Evolutionary conservation across 2,329 filamentous ascomycete genomes (phyloP), one percentile per base, ranked within the genome.

Genomic region (Aureobasidium sp.): DNA sequence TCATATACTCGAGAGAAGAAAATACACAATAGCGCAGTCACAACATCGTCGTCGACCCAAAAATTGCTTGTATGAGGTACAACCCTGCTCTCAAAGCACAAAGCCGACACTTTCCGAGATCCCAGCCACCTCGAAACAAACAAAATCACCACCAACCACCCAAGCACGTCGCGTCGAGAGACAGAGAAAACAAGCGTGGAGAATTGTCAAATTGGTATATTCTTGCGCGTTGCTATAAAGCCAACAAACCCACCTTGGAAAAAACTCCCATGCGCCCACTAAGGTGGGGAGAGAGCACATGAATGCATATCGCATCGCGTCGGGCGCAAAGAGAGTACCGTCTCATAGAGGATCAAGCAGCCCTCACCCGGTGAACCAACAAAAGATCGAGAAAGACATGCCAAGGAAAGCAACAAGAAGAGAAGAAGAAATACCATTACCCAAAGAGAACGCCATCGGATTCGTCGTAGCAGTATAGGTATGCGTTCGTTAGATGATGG

Each of bases 401-500:
- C 15, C 15, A 57, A 29, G n/a, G 25, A 36, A 45, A 45, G n/a
- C 22, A 22, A 39, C 37, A 25, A 17, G 25, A 48, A n/a, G 25
- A 9, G 12, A 48, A 48, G 7, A 37, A 39, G 17, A 48, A 58
- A 27, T 17, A 27, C 4, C 17, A 12, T 17, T 20, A 9, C 57
- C 25, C 25, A 39, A 22, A 53, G 22, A 61, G 31, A 61, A 61
- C 59, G 48, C 59, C 48, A 8, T 45, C 57, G 36, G 57, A 29
- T 11, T 51, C 57, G 45, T 60, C 57, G 57, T 60, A 51, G 44
- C 41, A 42, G 17, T 29, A 20, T 51, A 9, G 8, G 5, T 22
- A 45, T 34, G 53, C 39, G 25, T 15, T 60, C 44, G 57, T 39
- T 51, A 64, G 25, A 62, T 51, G 17, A 66, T 62, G 17, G 62